Evolutionary conservation across 2,329 filamentous ascomycete species (phyloP).

Genomic region (Botrytis squamosa): DNA sequence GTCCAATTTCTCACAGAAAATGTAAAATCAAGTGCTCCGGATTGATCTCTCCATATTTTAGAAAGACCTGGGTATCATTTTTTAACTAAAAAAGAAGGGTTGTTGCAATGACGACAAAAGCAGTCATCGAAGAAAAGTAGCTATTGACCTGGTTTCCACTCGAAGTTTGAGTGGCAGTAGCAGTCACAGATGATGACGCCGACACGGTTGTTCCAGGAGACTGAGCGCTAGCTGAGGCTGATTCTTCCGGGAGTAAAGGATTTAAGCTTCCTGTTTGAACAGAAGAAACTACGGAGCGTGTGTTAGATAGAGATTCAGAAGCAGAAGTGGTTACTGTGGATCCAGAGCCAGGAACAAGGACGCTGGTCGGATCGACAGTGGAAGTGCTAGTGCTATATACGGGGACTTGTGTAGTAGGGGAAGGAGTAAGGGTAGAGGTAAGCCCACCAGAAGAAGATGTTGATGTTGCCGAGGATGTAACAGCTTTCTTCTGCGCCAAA

Average conservation of each 20-base stretch:
- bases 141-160: neutral
- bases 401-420: neutral
- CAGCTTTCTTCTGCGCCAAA: constrained; percentile 14
- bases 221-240: neutral
- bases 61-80: neutral
- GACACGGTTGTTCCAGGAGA: constrained; percentile 10
- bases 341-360: neutral
- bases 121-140: neutral
- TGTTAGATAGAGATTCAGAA: constrained; percentile 2
- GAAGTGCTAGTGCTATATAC: constrained; percentile 4
- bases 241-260: neutral
- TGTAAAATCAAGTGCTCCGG: neutral
- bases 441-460: constrained; percentile 24
- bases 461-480: constrained; percentile 4
- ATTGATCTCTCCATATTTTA: neutral
- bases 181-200: neutral
- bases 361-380: neutral
- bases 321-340: constrained; percentile 9
- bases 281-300: constrained; percentile 1
- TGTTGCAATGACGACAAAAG: neutral
- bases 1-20: neutral
- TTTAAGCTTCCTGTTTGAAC: constrained; percentile 2
- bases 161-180: constrained; percentile 1
- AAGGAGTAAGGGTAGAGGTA: constrained; percentile 14
- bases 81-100: neutral